Percentiles rank a stretch among this genome's conserved stretches.
These are phyloP conservation scores for Aspergillus flavus DNA, from an alignment of 2,329 filamentous ascomycete genomes.

Conservation along the genomic window DNA sequence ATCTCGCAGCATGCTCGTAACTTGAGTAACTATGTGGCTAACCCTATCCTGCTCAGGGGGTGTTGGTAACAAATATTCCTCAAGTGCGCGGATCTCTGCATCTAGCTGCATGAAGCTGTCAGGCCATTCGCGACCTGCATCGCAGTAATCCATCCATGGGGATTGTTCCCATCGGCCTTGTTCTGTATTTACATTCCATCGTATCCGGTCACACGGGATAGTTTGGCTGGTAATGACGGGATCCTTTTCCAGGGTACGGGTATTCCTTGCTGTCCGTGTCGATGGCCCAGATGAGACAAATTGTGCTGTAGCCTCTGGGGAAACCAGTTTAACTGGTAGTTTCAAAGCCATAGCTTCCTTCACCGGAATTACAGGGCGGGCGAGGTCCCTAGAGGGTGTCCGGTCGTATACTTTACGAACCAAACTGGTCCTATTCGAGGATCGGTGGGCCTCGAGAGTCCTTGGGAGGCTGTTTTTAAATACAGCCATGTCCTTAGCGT, in stretches of 20 bases:
- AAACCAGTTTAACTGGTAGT: not conserved
- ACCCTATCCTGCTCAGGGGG: slow-evolving; percentile 42
- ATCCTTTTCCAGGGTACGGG: not conserved
- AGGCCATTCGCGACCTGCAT: slow-evolving; percentile 6
- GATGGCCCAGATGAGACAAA: not conserved
- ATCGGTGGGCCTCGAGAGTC: slow-evolving; percentile 47
- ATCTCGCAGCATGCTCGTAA: slow-evolving; percentile 32
- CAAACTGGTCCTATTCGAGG: slow-evolving; percentile 38
- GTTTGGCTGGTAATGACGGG: not conserved
- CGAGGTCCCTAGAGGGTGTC: slow-evolving; percentile 17
- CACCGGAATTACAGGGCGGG: slow-evolving; percentile 19
- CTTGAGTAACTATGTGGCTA: slow-evolving; percentile 27
- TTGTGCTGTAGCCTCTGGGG: not conserved
- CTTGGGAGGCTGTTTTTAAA: slow-evolving; percentile 38
- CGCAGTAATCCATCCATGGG: slow-evolving; percentile 39
- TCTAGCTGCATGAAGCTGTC: slow-evolving; percentile 37
- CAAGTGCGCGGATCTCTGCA: slow-evolving; percentile 52
- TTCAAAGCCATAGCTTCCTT: not conserved
- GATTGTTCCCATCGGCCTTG: slow-evolving; percentile 22
- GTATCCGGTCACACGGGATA: not conserved
- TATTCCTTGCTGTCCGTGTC: not conserved
- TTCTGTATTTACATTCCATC: slow-evolving; percentile 15
- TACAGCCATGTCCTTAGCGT: slow-evolving; percentile 26
- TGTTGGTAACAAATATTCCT: slow-evolving; percentile 48
- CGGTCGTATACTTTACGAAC: slow-evolving; percentile 34